Conservation (phyloP, 2,329 filamentous ascomycete genomes). For the Alternaria dauci region DNA sequence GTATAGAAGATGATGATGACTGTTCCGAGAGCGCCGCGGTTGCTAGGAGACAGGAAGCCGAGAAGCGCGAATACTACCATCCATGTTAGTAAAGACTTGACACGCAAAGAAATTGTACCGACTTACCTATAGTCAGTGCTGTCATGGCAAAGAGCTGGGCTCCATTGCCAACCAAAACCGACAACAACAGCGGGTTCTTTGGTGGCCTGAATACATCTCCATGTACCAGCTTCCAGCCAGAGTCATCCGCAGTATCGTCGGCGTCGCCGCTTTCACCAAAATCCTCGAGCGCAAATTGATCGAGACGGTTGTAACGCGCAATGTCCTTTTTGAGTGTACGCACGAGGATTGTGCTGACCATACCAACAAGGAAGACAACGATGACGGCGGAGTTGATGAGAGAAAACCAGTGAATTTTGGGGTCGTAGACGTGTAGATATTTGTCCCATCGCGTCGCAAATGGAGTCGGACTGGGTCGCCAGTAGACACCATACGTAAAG, state of each 20-base stretch:
- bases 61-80: constrained; percentile 78
- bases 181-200: constrained; percentile 81
- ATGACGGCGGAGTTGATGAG: constrained; percentile 96
- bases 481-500: constrained; percentile 93
- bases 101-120: not conserved
- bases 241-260: constrained; percentile 96
- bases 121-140: constrained; percentile 79
- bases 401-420: constrained; percentile 99
- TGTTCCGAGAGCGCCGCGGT: constrained; percentile 90
- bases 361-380: constrained; percentile 87
- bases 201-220: constrained; percentile 96
- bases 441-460: constrained; percentile 99
- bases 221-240: constrained; percentile 97
- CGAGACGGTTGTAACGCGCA: constrained; percentile 92
- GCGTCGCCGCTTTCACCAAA: constrained; percentile 76
- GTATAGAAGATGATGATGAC: constrained; percentile 95
- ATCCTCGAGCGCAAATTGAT: constrained; percentile 90
- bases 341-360: constrained; percentile 90
- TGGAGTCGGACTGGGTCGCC: constrained; percentile 81
- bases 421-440: constrained; percentile 95
- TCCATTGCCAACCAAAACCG: constrained; percentile 89
- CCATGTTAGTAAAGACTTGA: constrained; percentile 18
- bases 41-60: constrained; percentile 94
- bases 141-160: constrained; percentile 98
- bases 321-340: constrained; percentile 94